Base-by-base conservation (phyloP, 441 rosid species). In the Codiaeum variegatum region DNA sequence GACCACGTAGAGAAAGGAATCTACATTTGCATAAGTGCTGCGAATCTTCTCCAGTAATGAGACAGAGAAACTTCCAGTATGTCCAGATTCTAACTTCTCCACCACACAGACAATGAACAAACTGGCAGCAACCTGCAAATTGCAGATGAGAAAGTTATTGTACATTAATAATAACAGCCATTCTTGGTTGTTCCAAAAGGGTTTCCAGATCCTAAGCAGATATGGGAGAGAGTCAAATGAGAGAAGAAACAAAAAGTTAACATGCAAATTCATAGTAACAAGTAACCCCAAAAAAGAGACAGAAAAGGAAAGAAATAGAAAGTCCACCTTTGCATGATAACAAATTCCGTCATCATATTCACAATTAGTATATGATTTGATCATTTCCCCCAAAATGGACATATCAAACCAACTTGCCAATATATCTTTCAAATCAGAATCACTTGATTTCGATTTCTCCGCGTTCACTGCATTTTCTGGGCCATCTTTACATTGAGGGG, bases 71-170 rank as follows among this genome's bases (percentile, higher is more conserved):
- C 91, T 80, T 78, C 97, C 99, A 24, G 80, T 67, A 67, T 87
- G 78, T 67, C 90, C 85, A 58, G 83, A 69, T 66, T 83, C 87
- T 83, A 91, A 73, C 76, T 87, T 91, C 69, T 72, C 84, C 83
- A 93, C 91, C 73, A 86, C 79, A 80, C 87, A 91, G 77, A 90
- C 95, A 34, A 76, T 52, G 63, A 90, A 86, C 79, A 88, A 82
- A 82, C 88, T 86, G 46, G 86, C 78, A 68, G 97, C 92, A 52
- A 89, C 91, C 99, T 95, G 90, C 70, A 76, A 68, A 54, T 58
- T 66, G 75, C 56, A 80, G 71, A 74, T 21, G 69, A 64, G 49
- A 69, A 29, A 46, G 44, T 15, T 26, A 76, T 65, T 46, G 63
- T 51, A 34, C 65, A 51, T 40, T 9, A 58, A 36, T 51, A 60